Evolutionary conservation across 768 basidiomycete genomes (phyloP), one percentile per base, ranked within the genome.

Genomic region (Agaricus sinodeliciosus): DNA sequence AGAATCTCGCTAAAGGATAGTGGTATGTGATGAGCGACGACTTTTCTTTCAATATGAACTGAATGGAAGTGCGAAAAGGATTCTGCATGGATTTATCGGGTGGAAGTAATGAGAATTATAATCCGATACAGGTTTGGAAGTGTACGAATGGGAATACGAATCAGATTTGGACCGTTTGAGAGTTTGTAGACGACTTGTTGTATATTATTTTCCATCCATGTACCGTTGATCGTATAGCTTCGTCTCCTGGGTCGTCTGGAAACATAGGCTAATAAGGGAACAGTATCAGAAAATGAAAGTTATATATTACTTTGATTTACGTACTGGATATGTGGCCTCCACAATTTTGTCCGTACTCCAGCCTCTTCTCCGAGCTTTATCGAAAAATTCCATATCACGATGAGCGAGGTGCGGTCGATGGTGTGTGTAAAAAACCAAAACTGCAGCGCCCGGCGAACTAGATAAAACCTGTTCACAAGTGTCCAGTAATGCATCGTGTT

Each of bases 381-480:
- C 61, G 61, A 97, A 93, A 66, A 95, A 96, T 2, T 77, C 76
- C 72, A 94, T 80, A 61, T 96, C 94, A 11, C 84, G 79, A 51
- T 87, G 73, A 0, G 90, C 90, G 7, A 92, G 75, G 55, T 87
- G 86, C 0, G 94, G 94, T 0, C 88, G 78, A 59, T 96, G 93
- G 56, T 94, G 92, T 0, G 87, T 85, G 65, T 88, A 94, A 67
- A 96, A 95, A 1, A 93, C 89, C 1, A 94, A 79, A 0, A 92
- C 64, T 12, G 56, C 60, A 1, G 54, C 37, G 4, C 57, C 31
- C 8, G 52, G 18, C 12, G 49, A 13, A 0, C 49, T 39, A 9
- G 63, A 61, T 8, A 78, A 59, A 57, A 66, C 72, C 15, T 64
- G 62, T 52, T 85, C 81, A 59, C 91, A 92, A 0, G 91, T 85